These are phyloP conservation scores for Plectranthus barbatus DNA, from an alignment of 257 asterid species.

Conservation along the genomic window DNA sequence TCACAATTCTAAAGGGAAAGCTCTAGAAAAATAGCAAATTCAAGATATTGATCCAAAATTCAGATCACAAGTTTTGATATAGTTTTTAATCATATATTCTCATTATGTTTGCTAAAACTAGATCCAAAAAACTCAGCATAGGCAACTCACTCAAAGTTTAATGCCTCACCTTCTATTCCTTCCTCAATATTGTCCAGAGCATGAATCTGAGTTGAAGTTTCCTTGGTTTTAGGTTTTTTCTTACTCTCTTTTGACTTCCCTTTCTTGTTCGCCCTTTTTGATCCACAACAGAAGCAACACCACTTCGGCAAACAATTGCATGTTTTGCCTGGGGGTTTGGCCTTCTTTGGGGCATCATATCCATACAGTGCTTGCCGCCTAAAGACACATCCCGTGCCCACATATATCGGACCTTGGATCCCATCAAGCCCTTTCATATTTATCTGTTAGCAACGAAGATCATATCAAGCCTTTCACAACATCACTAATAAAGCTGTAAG, in stretches of 20 bases:
- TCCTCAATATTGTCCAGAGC: slow-evolving; percentile 60
- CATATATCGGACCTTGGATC: slow-evolving; percentile 70
- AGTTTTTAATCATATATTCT: not conserved
- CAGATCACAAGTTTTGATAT: not conserved
- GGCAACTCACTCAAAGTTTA: not conserved
- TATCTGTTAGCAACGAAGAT: slow-evolving; percentile 31
- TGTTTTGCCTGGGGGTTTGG: slow-evolving; percentile 42
- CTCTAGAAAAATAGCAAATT: too few species aligned
- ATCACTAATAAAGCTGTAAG: not conserved
- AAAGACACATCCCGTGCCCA: slow-evolving; percentile 69
- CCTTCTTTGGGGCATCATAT: slow-evolving; percentile 55
- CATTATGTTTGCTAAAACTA: not conserved
- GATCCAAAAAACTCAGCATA: not conserved
- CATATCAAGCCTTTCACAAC: not conserved
- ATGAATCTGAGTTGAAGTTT: slow-evolving; percentile 42
- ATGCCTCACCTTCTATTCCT: slow-evolving; percentile 50
- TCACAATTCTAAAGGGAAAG: too few species aligned
- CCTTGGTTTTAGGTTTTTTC: slow-evolving; percentile 35
- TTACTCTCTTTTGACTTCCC: slow-evolving; percentile 32
- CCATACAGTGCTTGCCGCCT: slow-evolving; percentile 70
- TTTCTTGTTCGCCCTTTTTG: slow-evolving; percentile 36
- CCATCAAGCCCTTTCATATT: slow-evolving; percentile 77
- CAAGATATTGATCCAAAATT: too few species aligned
- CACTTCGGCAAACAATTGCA: slow-evolving; percentile 54
- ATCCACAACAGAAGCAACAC: slow-evolving; percentile 43